Evolutionary conservation across 495 filamentous ascomycete genomes (phyloP).

Genomic region (Patellaria atrata): DNA sequence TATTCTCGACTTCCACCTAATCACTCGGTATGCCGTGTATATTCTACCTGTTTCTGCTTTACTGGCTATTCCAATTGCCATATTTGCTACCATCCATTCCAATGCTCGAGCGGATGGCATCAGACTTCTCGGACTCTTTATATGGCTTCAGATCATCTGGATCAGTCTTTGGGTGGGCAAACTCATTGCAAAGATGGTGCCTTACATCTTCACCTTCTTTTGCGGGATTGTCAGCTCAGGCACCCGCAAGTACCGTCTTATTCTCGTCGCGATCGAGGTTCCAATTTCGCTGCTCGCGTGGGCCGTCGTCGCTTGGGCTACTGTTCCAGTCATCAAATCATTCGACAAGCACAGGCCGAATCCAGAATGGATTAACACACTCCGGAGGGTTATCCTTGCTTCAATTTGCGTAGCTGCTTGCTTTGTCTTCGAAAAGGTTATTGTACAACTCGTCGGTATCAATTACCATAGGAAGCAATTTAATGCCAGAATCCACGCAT

Average conservation of each 20-base stretch:
- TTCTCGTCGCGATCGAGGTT: slow-evolving; percentile 14
- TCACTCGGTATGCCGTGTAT: slow-evolving; percentile 19
- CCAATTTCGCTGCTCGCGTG: slow-evolving; percentile 16
- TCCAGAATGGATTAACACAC: slow-evolving; percentile 6
- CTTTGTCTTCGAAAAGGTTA: slow-evolving; percentile 18
- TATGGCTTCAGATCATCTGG: slow-evolving; percentile 22
- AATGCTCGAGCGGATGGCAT: slow-evolving; percentile 7
- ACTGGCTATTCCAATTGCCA: slow-evolving; percentile 17
- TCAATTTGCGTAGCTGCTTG: slow-evolving; percentile 11
- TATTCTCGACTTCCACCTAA: slow-evolving; percentile 8
- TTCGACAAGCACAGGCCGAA: slow-evolving; percentile 4
- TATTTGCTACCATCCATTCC: slow-evolving; percentile 12
- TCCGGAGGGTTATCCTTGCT: slow-evolving; percentile 13
- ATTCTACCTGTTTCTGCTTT: slow-evolving; percentile 19
- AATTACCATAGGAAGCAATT: slow-evolving; percentile 23
- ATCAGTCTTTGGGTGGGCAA: slow-evolving; percentile 18
- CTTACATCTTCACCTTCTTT: slow-evolving; percentile 13
- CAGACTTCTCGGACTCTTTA: slow-evolving; percentile 16
- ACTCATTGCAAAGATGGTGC: slow-evolving; percentile 12
- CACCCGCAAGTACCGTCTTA: slow-evolving; percentile 13
- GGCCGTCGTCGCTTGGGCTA: slow-evolving; percentile 16
- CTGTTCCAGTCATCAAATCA: slow-evolving; percentile 3
- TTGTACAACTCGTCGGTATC: slow-evolving; percentile 17
- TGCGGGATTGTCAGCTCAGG: slow-evolving; percentile 18
- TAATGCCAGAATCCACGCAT: slow-evolving; percentile 15